These are phyloP conservation scores for Rhynchospora pubera DNA, from an alignment of 176 grass and related monocot genomes.

Conservation along the genomic window DNA sequence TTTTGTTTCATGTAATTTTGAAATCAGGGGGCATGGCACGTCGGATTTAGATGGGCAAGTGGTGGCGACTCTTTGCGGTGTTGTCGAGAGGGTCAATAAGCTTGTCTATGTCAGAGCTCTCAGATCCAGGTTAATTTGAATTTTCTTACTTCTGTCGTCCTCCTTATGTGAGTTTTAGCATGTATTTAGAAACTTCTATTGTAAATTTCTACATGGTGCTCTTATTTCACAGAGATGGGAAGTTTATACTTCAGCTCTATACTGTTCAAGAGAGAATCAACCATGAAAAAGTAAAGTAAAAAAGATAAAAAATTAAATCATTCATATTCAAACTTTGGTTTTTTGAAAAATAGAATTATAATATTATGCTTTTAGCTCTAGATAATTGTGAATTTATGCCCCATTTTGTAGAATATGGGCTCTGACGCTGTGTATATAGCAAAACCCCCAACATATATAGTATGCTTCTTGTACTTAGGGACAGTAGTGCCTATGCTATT, in stretches of 20 bases:
- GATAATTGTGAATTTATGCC: too few species aligned
- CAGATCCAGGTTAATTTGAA: slow-evolving; percentile 48
- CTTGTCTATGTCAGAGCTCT: slow-evolving; percentile 81
- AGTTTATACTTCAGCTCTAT: too few species aligned
- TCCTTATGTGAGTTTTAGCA: not conserved
- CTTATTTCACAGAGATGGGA: too few species aligned
- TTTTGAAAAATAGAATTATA: too few species aligned
- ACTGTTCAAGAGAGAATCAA: too few species aligned
- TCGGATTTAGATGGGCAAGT: slow-evolving; percentile 66
- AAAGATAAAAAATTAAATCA: too few species aligned
- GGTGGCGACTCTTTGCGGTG: slow-evolving; percentile 78
- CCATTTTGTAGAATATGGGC: too few species aligned
- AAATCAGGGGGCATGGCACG: slow-evolving; percentile 76
- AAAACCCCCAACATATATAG: not conserved
- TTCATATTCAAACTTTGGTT: too few species aligned
- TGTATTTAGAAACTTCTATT: not conserved
- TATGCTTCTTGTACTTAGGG: not conserved
- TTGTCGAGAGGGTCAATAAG: slow-evolving; percentile 92
- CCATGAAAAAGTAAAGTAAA: too few species aligned
- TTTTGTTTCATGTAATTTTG: not conserved
- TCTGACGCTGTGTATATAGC: too few species aligned
- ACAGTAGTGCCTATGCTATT: too few species aligned
- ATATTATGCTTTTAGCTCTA: too few species aligned
- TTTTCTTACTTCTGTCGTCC: not conserved
- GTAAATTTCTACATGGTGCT: not conserved